Evolutionary conservation across 768 basidiomycete genomes (phyloP), one percentile per base, ranked within the genome.

Genomic region (Phaffia australis): DNA sequence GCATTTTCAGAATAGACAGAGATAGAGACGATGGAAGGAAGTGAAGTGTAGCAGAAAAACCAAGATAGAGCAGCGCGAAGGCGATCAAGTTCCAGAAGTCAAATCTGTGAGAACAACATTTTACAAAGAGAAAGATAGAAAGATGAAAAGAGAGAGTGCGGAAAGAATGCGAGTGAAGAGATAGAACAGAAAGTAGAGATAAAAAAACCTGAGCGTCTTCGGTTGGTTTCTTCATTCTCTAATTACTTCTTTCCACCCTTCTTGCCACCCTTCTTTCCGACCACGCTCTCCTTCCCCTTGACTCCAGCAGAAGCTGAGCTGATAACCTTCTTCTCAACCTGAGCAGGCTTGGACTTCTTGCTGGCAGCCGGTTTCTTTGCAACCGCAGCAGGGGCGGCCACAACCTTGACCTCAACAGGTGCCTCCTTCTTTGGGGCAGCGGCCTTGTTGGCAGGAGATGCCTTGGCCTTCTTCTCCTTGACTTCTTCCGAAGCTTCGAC

Each of bases 341-440:
- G 35, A 5, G 60, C 25, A 63, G 50, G 57, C 59, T 19, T 54
- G 35, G 7, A 23, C 64, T 27, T 58, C 58, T 65, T 65, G 60
- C 60, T 62, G 27, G 57, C 69, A 29, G 60, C 66, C 56, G 50
- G 66, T 60, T 54, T 56, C 69, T 63, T 25, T 60, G 60, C 65
- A 52, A 52, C 59, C 4, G 70, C 60, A 27, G 60, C 58, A 27
- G 56, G 48, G 14, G 52, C 69, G 6, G 63, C 66, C 29, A 27
- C 49, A 59, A 46, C 56, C 71, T 74, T 74, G 6, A 66, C 60
- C 71, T 81, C 81, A 72, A 83, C 83, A 74, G 77, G 77, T 47
- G 79, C 19, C 14, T 55, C 55, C n/a, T 35, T 65, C 27, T 52
- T 35, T 55, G 57, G 46, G 46, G 46, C 42, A 51, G 60, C 35